These are phyloP conservation scores for Rutstroemia sp. DNA, from an alignment of 2,329 filamentous ascomycete species.

Conservation along the genomic window DNA sequence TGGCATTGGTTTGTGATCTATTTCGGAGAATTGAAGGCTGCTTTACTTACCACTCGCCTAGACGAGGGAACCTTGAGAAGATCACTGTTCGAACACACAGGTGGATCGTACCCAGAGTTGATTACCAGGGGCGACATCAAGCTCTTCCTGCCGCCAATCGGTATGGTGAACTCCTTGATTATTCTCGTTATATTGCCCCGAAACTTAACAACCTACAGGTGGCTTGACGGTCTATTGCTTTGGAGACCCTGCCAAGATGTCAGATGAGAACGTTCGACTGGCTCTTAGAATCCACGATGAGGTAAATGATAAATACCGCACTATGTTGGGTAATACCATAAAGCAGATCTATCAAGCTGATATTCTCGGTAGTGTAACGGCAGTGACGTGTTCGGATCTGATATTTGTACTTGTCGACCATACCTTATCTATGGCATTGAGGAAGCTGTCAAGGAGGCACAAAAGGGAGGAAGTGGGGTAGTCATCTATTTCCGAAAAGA, in stretches of 20 bases:
- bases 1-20: slow-evolving; percentile 49
- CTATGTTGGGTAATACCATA: background rate
- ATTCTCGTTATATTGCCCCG: slow-evolving; percentile 35
- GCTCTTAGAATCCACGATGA: slow-evolving; percentile 77
- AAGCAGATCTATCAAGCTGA: slow-evolving; percentile 17
- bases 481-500: slow-evolving; percentile 99
- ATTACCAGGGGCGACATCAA: slow-evolving; percentile 95
- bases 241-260: slow-evolving; percentile 89
- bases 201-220: slow-evolving; percentile 17
- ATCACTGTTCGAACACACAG: slow-evolving; percentile 89
- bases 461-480: slow-evolving; percentile 40
- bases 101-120: slow-evolving; percentile 91
- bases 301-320: slow-evolving; percentile 17
- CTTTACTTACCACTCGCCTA: slow-evolving; percentile 64
- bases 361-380: slow-evolving; percentile 64
- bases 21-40: slow-evolving; percentile 3
- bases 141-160: slow-evolving; percentile 90
- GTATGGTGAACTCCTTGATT: slow-evolving; percentile 59
- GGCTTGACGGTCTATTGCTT: slow-evolving; percentile 96
- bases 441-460: slow-evolving; percentile 94
- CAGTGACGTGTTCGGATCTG: slow-evolving; percentile 93
- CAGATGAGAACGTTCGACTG: slow-evolving; percentile 71
- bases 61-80: slow-evolving; percentile 83
- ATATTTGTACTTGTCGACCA: slow-evolving; percentile 94
- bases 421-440: slow-evolving; percentile 97